Evolutionary conservation across 352 stramenopile species (phyloP).

Genomic region (Globisporangium parvum): DNA sequence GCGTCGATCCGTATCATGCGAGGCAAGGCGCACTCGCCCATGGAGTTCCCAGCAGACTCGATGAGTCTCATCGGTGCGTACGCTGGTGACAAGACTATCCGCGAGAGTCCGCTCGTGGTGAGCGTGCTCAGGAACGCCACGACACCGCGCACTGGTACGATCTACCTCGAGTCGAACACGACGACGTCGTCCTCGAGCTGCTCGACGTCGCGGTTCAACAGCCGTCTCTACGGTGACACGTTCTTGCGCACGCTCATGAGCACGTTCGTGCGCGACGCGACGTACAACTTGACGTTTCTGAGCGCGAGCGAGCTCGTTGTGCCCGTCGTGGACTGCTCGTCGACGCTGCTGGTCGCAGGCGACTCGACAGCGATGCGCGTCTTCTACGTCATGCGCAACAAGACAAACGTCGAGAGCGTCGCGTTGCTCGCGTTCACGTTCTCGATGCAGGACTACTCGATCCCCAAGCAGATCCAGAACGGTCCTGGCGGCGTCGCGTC

Average conservation of each 20-base stretch:
- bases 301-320: slow-evolving; percentile 2
- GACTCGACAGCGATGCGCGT: slow-evolving; percentile 7
- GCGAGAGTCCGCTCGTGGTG: too few species aligned
- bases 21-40: too few species aligned
- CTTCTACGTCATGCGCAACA: slow-evolving; percentile 20
- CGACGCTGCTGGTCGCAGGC: background rate
- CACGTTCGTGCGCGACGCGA: slow-evolving; percentile 11
- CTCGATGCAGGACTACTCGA: background rate
- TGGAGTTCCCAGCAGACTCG: too few species aligned
- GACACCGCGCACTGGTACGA: too few species aligned
- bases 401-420: slow-evolving; percentile 10
- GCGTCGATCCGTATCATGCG: too few species aligned
- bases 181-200: slow-evolving; percentile 2
- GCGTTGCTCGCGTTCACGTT: slow-evolving; percentile 16
- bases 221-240: slow-evolving; percentile 22
- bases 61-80: too few species aligned
- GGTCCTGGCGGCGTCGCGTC: too few species aligned
- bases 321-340: slow-evolving; percentile 12
- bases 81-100: too few species aligned
- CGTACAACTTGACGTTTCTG: slow-evolving; percentile 21
- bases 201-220: slow-evolving; percentile 8
- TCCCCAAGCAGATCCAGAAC: background rate
- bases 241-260: slow-evolving; percentile 23
- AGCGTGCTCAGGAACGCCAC: too few species aligned
- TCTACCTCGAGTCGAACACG: too few species aligned